Conservation (phyloP, 352 stramenopile species). For the Phytophthora ramorum region DNA sequence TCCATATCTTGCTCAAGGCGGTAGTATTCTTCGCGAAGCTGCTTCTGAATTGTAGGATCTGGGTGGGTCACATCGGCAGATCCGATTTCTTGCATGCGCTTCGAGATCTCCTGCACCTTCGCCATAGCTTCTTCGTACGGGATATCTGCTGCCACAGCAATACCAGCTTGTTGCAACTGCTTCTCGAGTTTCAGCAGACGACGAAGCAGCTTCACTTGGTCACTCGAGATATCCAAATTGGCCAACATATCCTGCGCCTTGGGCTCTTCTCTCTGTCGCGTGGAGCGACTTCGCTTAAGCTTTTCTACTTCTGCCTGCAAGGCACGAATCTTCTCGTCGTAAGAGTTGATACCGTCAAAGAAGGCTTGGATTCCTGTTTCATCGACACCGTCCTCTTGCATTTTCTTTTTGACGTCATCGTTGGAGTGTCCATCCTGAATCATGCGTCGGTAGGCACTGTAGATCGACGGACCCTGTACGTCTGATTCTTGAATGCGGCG, state of each 20-base stretch:
- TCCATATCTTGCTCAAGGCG: conserved; percentile 94
- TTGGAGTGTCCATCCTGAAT: conserved; percentile 73
- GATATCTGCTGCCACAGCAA: conserved; percentile 93
- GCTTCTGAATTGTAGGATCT: conserved; percentile 79
- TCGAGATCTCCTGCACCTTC: conserved; percentile 92
- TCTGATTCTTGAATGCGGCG: conserved; percentile 78
- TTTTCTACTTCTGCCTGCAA: conserved; percentile 88
- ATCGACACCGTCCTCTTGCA: conserved; percentile 81
- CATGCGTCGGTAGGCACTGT: conserved; percentile 71
- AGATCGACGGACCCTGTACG: conserved; percentile 59
- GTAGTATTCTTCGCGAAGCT: conserved; percentile 93
- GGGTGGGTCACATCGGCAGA: conserved; percentile 91
- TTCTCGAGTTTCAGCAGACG: conserved; percentile 87
- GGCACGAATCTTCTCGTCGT: conserved; percentile 83
- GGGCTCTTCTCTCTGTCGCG: conserved; percentile 57
- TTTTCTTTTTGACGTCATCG: conserved; percentile 77
- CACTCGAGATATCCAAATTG: conserved; percentile 72
- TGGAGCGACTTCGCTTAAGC: conserved; percentile 68
- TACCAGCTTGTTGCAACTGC: conserved; percentile 84
- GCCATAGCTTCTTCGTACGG: conserved; percentile 92
- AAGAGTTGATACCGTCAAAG: conserved; percentile 87
- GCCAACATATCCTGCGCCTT: conserved; percentile 70
- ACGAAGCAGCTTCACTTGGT: conserved; percentile 83
- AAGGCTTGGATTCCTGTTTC: conserved; percentile 77
- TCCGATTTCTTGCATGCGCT: conserved; percentile 92